Percentiles rank a stretch among this genome's conserved stretches.
phyloP scores from a whole-genome alignment of 495 filamentous ascomycete species.

The Rhizodiscina lignyota region DNA sequence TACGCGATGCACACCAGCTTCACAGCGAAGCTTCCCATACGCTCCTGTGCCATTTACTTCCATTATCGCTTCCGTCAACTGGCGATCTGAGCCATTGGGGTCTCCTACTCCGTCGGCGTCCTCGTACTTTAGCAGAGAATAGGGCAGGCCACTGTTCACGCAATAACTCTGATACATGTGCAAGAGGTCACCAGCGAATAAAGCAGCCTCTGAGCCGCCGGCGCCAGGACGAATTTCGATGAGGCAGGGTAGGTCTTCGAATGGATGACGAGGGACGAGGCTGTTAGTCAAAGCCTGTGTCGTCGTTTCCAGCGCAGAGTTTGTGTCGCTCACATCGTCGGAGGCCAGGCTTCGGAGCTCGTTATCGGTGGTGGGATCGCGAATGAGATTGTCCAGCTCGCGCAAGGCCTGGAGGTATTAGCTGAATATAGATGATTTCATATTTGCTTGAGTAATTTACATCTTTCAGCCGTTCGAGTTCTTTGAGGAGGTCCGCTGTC shows the following conservation, averaged over 20 bases:
- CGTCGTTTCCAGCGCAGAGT: conserved; percentile 41
- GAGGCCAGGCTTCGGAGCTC: conserved; percentile 53
- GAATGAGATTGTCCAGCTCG: conserved; percentile 41
- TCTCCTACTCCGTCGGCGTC: conserved; percentile 28
- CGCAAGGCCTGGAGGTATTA: conserved; percentile 27
- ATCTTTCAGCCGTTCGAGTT: conserved; percentile 47
- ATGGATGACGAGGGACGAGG: conserved; percentile 79
- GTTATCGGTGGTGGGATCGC: conserved; percentile 40
- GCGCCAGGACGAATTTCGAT: conserved; percentile 85
- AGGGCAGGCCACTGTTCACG: conserved; percentile 40
- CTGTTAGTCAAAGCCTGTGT: conserved; percentile 44
- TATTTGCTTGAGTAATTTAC: conserved; percentile 20
- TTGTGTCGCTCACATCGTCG: conserved; percentile 56
- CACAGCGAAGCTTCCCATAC: conserved; percentile 63
- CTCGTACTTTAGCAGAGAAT: conserved; percentile 36
- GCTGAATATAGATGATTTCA: conserved; percentile 7
- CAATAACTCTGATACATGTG: conserved; percentile 82
- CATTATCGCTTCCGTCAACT: conserved; percentile 69
- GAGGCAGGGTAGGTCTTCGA: conserved; percentile 80
- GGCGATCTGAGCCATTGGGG: conserved; percentile 30
- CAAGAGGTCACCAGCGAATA: conserved; percentile 76
- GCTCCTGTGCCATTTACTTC: conserved; percentile 64
- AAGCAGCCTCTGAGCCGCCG: conserved; percentile 78
- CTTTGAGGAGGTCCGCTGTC: conserved; percentile 50
- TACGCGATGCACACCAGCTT: conserved; percentile 88